Evolutionary conservation across 768 basidiomycete genomes (phyloP).

Genomic region (Hericium rajendrae): DNA sequence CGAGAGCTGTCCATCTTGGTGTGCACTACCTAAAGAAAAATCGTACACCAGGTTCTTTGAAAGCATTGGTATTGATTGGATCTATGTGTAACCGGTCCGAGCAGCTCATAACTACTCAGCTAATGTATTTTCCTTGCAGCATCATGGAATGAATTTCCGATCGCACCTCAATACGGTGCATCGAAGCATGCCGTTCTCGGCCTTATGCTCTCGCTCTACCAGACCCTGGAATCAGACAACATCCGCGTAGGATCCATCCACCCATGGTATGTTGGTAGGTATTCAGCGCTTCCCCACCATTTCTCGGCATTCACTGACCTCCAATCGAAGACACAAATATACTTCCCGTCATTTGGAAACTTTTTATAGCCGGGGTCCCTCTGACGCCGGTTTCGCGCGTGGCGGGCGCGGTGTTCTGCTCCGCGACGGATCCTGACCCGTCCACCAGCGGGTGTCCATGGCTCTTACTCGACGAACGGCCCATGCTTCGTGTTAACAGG

Average conservation of each 20-base stretch:
- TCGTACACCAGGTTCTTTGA: constrained; percentile 28
- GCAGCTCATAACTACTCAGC: neutral
- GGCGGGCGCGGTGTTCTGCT: constrained; percentile 22
- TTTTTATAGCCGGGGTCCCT: constrained; percentile 21
- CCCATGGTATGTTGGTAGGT: constrained; percentile 23
- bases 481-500: constrained; percentile 17
- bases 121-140: constrained; percentile 22
- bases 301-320: neutral
- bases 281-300: neutral
- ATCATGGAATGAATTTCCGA: constrained; percentile 38
- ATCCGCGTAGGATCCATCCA: constrained; percentile 21
- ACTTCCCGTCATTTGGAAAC: constrained; percentile 5
- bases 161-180: constrained; percentile 35
- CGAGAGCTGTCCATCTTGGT: constrained; percentile 37
- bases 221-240: neutral
- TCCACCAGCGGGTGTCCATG: constrained; percentile 20
- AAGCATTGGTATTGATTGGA: constrained; percentile 42
- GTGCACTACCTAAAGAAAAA: constrained; percentile 38
- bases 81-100: constrained; percentile 34
- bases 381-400: constrained; percentile 21
- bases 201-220: constrained; percentile 37
- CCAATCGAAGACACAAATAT: constrained; percentile 16
- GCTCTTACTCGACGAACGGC: constrained; percentile 22
- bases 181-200: constrained; percentile 49
- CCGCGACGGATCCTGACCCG: constrained; percentile 18